Conservation (phyloP, 306 rosid genomes). For the Urtica urens region DNA sequence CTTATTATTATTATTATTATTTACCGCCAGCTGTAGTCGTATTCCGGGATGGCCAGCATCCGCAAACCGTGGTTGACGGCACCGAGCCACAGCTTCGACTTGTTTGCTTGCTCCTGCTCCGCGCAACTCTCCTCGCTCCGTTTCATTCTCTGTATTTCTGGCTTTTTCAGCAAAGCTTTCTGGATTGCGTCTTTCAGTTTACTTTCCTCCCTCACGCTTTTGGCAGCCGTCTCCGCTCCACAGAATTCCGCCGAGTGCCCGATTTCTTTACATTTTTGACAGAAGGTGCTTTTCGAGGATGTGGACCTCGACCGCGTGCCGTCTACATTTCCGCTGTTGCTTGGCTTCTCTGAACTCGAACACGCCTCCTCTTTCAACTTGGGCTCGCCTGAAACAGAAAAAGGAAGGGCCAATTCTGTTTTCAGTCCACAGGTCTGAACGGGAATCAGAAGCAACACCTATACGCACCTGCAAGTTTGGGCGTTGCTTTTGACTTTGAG, state of each 20-base stretch:
- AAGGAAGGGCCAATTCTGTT: too few species aligned
- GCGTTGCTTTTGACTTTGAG: too few species aligned
- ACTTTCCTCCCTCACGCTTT: constrained; percentile 49
- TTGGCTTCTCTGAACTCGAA: too few species aligned
- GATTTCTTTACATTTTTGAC: constrained; percentile 51
- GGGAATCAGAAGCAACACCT: too few species aligned
- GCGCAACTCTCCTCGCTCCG: constrained; percentile 37
- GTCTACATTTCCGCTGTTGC: too few species aligned
- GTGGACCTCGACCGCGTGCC: constrained; percentile 27
- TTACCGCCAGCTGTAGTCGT: constrained; percentile 79
- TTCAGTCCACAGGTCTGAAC: too few species aligned
- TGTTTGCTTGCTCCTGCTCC: constrained; percentile 36
- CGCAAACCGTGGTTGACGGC: constrained; percentile 21
- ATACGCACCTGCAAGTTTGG: too few species aligned
- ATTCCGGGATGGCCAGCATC: constrained; percentile 56
- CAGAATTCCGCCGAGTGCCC: constrained; percentile 55
- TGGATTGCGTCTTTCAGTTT: constrained; percentile 71
- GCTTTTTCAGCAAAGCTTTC: constrained; percentile 68
- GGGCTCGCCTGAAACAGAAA: too few species aligned
- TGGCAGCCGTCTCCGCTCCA: constrained; percentile 23
- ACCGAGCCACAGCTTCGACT: constrained; percentile 27
- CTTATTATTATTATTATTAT: too few species aligned
- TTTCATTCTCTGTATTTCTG: constrained; percentile 63
- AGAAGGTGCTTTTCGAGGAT: constrained; percentile 29
- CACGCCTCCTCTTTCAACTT: too few species aligned